These are phyloP conservation scores for Phytophthora meadii DNA, from an alignment of 352 stramenopile genomes.

Conservation along the genomic window DNA sequence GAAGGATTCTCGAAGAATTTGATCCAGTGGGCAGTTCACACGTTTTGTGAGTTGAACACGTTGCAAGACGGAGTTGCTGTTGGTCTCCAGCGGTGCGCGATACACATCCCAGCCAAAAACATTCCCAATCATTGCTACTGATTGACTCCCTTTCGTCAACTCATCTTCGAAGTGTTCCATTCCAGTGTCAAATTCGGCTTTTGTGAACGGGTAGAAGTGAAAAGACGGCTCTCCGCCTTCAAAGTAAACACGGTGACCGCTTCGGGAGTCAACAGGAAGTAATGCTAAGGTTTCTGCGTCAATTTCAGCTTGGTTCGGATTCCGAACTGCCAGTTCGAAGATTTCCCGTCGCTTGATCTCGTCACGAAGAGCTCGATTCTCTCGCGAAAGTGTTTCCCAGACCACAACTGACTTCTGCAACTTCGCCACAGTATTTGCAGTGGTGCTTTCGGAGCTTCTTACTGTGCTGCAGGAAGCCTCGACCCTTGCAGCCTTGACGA, in stretches of 20 bases:
- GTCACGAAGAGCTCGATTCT: not conserved
- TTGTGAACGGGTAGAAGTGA: not conserved
- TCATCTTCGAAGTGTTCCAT: not conserved
- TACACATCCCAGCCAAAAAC: not conserved
- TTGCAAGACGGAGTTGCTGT: not conserved
- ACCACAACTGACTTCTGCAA: not conserved
- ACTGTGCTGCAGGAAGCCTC: not conserved
- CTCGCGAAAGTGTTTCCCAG: not conserved
- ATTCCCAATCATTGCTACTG: not conserved
- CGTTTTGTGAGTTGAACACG: not conserved
- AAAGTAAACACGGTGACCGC: not conserved
- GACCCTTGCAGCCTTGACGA: not conserved
- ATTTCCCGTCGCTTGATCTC: not conserved
- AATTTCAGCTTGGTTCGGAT: not conserved
- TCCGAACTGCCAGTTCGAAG: not conserved
- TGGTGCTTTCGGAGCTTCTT: no score
- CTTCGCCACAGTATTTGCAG: not conserved
- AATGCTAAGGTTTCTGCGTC: not conserved
- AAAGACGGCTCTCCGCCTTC: not conserved
- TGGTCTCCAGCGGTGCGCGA: not conserved
- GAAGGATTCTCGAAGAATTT: not conserved
- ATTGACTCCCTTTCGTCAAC: not conserved
- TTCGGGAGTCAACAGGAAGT: not conserved
- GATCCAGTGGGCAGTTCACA: not conserved
- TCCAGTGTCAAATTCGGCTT: not conserved